Base-by-base conservation (phyloP, 805 yeast genomes). In the Zygotorulaspora chibaensis region DNA sequence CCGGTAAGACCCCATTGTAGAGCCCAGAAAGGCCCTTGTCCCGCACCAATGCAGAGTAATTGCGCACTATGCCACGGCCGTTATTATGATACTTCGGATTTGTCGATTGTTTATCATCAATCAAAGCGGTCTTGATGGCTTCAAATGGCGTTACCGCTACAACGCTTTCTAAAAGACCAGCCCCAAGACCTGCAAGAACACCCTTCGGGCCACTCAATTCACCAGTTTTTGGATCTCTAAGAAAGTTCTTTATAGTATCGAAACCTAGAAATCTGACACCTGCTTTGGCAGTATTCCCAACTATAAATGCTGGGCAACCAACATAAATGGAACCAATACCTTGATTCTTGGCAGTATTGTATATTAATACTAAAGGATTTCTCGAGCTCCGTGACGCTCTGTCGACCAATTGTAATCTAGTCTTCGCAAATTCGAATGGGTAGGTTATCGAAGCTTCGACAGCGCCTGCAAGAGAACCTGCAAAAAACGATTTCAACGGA, bases 381-480 rank as follows among this genome's bases (percentile, higher is more conserved):
- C 90, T 73, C 2, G 95, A 81, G 11, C 80, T 75, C 43, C 68
- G 80, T 11, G 83, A 69, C 0, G 79, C 59, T 61, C 83, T 84
- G 56, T 80, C 84, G 28, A 81, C 81, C 45, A 91, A 74, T 69
- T 91, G 99, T 37, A 93, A 72, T 51, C 98, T 73, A 2, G 99
- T 91, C 63, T 91, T 91, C 38, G 98, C 96, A 70, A 90, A 91
- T 66, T 91, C 99, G 66, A 93, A 93, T 2, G 99, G 99, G 65
- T 89, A 91, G 0, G 98, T 91, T 38, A 87, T 75, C 33, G 80
- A 80, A 28, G 96, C 96, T 69, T 91, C 99, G 27, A 90, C 81
- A 20, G 96, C 98, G 47, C 98, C 99, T 0, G 98, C 99, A 0
- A 86, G 75, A 43, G 97, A 96, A 46, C 99, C 99, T 6, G 96